phyloP scores from a whole-genome alignment of 2,329 filamentous ascomycete genomes.

The Colletotrichum lini region DNA sequence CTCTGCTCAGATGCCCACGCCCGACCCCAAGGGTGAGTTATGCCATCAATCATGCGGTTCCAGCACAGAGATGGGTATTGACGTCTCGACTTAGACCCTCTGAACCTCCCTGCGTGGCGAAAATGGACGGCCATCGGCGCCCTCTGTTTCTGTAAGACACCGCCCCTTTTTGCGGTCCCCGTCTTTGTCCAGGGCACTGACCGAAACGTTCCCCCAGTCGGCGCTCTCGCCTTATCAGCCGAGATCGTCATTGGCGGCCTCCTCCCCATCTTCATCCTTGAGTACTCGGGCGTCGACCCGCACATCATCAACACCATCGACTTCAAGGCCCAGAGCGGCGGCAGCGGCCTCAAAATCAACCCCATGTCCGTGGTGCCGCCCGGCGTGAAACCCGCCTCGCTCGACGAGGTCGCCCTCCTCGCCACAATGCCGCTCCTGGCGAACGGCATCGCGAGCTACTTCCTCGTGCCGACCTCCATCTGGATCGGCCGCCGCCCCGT shows the following conservation, averaged over 20 bases:
- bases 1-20: conserved; percentile 45
- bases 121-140: conserved; percentile 50
- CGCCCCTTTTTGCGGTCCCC: too few species aligned
- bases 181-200: not conserved
- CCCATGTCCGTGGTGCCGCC: conserved; percentile 41
- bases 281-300: conserved; percentile 52
- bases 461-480: conserved; percentile 54
- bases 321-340: conserved; percentile 42
- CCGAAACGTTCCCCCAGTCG: conserved; percentile 42
- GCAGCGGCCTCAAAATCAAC: conserved; percentile 47
- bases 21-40: conserved; percentile 49
- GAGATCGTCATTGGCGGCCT: conserved; percentile 48
- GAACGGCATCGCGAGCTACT: conserved; percentile 52
- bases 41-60: not conserved
- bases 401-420: conserved; percentile 49
- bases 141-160: conserved; percentile 48
- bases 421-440: conserved; percentile 52
- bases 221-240: conserved; percentile 48
- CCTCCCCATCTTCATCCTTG: conserved; percentile 52
- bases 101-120: conserved; percentile 49
- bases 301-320: conserved; percentile 46
- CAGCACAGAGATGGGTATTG: conserved; percentile 10
- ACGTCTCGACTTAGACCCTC: conserved; percentile 45
- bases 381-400: conserved; percentile 48
- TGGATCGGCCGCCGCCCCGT: conserved; percentile 54